phyloP scores from a whole-genome alignment of 305 asterid species.

The Coffea humblotiana region DNA sequence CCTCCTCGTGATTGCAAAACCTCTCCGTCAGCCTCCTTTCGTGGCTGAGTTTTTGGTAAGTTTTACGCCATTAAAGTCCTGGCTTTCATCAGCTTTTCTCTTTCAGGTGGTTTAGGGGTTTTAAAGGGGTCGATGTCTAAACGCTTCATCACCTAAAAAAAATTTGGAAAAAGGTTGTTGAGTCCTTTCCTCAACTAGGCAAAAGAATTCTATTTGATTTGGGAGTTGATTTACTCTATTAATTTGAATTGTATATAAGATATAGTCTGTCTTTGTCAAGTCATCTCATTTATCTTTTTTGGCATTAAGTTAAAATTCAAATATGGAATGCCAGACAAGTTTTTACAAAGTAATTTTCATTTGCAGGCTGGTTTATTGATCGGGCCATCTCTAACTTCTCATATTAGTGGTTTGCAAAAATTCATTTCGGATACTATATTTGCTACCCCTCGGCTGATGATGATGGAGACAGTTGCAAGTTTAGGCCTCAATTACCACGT shows the following conservation, averaged over 20 bases:
- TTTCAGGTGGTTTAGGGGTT: background rate
- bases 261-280: background rate
- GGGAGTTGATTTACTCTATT: too few species aligned
- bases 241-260: background rate
- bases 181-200: too few species aligned
- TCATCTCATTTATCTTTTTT: background rate
- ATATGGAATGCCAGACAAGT: background rate
- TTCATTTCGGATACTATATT: constrained; percentile 12
- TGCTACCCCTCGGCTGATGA: constrained; percentile 18
- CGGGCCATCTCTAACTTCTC: constrained; percentile 12
- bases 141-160: background rate
- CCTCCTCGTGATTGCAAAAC: constrained; percentile 14
- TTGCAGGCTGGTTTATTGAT: constrained; percentile 25
- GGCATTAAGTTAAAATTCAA: background rate
- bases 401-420: background rate
- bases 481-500: constrained; percentile 26
- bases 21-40: constrained; percentile 25
- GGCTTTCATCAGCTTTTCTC: background rate
- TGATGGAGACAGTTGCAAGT: constrained; percentile 26
- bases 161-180: background rate
- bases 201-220: background rate
- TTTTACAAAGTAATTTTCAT: background rate
- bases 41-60: constrained; percentile 24
- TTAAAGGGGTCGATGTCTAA: background rate
- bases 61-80: background rate